Conservation (phyloP, 176 grass and related monocot genomes). For the Hordeum marinum region DNA sequence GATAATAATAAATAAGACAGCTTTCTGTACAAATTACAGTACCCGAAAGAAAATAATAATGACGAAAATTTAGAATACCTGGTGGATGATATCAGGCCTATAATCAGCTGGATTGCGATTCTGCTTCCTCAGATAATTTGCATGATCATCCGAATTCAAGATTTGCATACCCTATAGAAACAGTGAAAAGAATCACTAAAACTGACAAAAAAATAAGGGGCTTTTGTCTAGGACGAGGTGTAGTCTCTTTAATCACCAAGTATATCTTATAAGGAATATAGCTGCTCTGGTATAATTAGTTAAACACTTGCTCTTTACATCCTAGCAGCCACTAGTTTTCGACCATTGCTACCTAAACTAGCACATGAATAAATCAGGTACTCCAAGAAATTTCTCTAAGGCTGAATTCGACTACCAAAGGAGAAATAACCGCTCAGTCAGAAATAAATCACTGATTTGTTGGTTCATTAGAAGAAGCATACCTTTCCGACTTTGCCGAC, state of each 20-base stretch:
- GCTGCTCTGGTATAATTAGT: background rate
- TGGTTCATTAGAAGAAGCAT: background rate
- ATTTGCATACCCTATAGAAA: slow-evolving; percentile 76
- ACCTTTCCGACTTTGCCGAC: slow-evolving; percentile 99
- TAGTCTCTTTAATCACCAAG: background rate
- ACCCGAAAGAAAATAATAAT: background rate
- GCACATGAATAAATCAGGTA: background rate
- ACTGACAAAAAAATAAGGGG: background rate
- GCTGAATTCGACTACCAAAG: background rate
- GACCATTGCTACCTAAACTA: background rate
- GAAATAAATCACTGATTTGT: background rate
- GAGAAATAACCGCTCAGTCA: background rate
- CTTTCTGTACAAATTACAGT: background rate
- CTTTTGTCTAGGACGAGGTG: background rate
- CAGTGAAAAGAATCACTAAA: slow-evolving; percentile 15
- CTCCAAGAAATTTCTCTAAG: background rate
- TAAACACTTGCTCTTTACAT: background rate
- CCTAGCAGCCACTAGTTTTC: background rate
- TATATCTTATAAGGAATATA: background rate
- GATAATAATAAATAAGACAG: no score
- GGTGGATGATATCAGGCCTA: slow-evolving; percentile 95
- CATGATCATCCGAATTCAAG: slow-evolving; percentile 90
- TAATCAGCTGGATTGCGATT: slow-evolving; percentile 87
- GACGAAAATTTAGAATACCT: slow-evolving; percentile 44
- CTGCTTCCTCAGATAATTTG: slow-evolving; percentile 89